Base-by-base conservation (phyloP, 1,139 yeast species). In the Candida gigantensis region DNA sequence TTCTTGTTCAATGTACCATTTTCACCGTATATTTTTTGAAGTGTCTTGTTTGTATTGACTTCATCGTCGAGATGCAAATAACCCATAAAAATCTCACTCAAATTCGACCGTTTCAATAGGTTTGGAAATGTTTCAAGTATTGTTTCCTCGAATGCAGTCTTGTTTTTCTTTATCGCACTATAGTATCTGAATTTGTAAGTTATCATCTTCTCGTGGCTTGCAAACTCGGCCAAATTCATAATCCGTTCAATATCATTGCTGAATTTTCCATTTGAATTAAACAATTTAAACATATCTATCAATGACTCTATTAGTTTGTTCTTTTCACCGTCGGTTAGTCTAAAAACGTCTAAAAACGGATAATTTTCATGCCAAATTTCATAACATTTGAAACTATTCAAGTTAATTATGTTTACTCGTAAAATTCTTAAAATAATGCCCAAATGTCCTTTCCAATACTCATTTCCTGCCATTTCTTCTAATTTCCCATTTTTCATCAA, bases 81-180 rank as follows among this genome's bases (percentile, higher is more conserved):
- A 3, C 59, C 50, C n/a, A 50, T 49, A 32, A 69, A 58, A 24
- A 70, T 51, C 37, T 57, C 56, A 3, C 71, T 60, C n/a, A 68
- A 50, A 1, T 68, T 56, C 47, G 55, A 57, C 26, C 72, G 49
- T 23, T 53, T 44, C 15, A 67, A 43, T 74, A 2, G 61, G 51
- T n/a, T 11, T 11, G 6, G 11, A 23, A 23, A n/a, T n/a, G 6
- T 23, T 12, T 11, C 12, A 20, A 9, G 9, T 4, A 23, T 11
- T n/a, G 13, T 23, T 23, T n/a, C 3, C 6, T 12, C 25, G n/a
- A n/a, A n/a, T 5, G 6, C 4, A 23, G 6, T 10, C 6, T 23
- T 11, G 9, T 21, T 21, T 10, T 21, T 21, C 5, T 21, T 21
- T 10, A n/a, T 21, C 5, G 6, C 9, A 21, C 24, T 21, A 10